Percentiles rank a stretch among this genome's conserved stretches.
Conservation (phyloP, 1,284 basidiomycete species). For the Puccinia novopanici region DNA sequence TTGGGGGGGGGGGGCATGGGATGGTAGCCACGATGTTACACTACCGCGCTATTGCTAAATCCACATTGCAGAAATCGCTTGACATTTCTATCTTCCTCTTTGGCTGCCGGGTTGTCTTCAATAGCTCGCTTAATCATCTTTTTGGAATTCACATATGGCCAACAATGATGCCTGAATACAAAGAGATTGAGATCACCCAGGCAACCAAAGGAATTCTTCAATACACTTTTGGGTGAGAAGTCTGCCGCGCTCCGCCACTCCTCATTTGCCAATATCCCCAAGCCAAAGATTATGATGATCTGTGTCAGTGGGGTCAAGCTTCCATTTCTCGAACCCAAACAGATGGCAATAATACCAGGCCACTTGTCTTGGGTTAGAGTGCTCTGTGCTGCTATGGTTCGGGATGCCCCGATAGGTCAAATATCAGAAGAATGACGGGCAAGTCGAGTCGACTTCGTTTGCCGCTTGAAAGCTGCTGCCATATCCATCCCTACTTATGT, state of each 20-base stretch:
- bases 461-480: slow-evolving; percentile 21
- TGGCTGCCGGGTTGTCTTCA: slow-evolving; percentile 63
- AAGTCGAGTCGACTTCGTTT: slow-evolving; percentile 26
- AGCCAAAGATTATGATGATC: slow-evolving; percentile 26
- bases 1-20: too few species aligned
- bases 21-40: slow-evolving; percentile 40
- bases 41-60: slow-evolving; percentile 67
- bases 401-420: slow-evolving; percentile 8
- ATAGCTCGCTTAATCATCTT: slow-evolving; percentile 35
- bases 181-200: slow-evolving; percentile 21
- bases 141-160: slow-evolving; percentile 30
- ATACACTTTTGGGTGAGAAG: slow-evolving; percentile 22
- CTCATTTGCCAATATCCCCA: slow-evolving; percentile 32
- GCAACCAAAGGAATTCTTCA: slow-evolving; percentile 22
- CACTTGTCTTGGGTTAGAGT: slow-evolving; percentile 25
- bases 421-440: slow-evolving; percentile 13
- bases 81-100: slow-evolving; percentile 82
- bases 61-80: slow-evolving; percentile 68
- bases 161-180: background rate
- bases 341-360: background rate
- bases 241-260: slow-evolving; percentile 7
- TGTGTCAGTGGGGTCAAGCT: slow-evolving; percentile 34
- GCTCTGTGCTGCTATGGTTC: slow-evolving; percentile 30
- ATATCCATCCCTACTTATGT: slow-evolving; percentile 33
- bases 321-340: background rate